Base-by-base conservation (phyloP, 2,329 filamentous ascomycete genomes). In the Sporothrix luriei region DNA sequence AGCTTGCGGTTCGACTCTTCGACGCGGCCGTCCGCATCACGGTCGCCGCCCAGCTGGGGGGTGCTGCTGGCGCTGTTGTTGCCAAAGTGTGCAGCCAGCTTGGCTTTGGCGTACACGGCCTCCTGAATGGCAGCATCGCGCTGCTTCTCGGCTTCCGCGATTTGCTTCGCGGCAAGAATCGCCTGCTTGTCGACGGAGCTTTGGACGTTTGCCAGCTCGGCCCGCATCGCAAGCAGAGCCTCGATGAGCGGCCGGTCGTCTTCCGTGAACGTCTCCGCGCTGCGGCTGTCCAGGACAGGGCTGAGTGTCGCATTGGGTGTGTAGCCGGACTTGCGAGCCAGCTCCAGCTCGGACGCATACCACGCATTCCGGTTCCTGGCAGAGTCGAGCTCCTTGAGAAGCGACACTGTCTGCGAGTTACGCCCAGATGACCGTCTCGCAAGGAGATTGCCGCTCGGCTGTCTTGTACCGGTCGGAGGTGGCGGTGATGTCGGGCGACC, bases 91-190 rank as follows among this genome's bases (percentile, higher is more conserved):
- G 93, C 94, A 40, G 94, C 94, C 66, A 97, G 83, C 77, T 93
- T 97, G 2, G 96, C 93, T 77, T 96, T 97, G 46, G 94, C 92
- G 79, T 98, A 98, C 0, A 95, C 91, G 0, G 95, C 95, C 80
- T 99, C 96, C 75, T 90, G 91, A 68, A 99, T 90, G n/a, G 95
- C 95, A 52, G 91, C 89, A 79, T 99, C 95, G 66, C 96, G 87
- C 81, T 99, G 95, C 77, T 92, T 94, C 78, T 99, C 95, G 1
- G 96, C 91, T 77, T 97, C 94, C 1, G 94, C 94, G 72, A 99
- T 94, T 72, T 94, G 89, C 78, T 91, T 94, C 0, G 94, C 93
- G 10, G 95, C 94, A 69, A 92, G 82, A 9, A 92, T 84, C 14
- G 93, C 91, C 80, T 98, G 95, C 74, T 92, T 89, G 74, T 97